phyloP scores from a whole-genome alignment of 805 yeast genomes.

The Torulaspora franciscae region DNA sequence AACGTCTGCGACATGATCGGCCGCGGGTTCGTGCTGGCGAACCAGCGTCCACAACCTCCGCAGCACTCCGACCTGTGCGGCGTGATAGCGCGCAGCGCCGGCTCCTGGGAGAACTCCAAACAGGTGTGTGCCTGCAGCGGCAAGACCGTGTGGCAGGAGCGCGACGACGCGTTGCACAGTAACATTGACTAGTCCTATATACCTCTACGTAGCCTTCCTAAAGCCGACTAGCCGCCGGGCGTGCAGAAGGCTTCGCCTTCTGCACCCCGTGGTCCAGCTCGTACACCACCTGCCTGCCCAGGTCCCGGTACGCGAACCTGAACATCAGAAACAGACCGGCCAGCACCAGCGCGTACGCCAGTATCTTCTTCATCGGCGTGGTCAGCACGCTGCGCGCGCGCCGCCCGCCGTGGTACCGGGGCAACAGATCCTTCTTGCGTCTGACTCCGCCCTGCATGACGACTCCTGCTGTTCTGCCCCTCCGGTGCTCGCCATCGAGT shows the following conservation, averaged over 20 bases:
- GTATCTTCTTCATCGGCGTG: conserved; percentile 45
- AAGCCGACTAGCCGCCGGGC: too few relatives aligned
- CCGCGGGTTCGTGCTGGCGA: conserved; percentile 43
- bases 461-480: too few relatives aligned
- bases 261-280: conserved; percentile 24
- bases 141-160: conserved; percentile 92
- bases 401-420: conserved; percentile 34
- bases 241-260: too few relatives aligned
- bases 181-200: conserved; percentile 15
- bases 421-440: conserved; percentile 38
- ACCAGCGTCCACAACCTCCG: conserved; percentile 14
- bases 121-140: conserved; percentile 93
- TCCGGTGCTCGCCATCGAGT: too few relatives aligned
- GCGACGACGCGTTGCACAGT: conserved; percentile 58
- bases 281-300: conserved; percentile 22
- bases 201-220: not conserved
- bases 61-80: conserved; percentile 54
- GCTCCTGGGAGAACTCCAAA: conserved; percentile 94
- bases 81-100: conserved; percentile 93
- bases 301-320: conserved; percentile 15
- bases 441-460: conserved; percentile 35
- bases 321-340: conserved; percentile 34
- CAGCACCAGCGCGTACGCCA: conserved; percentile 38
- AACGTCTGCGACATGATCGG: conserved; percentile 64
- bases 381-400: conserved; percentile 36